Base-by-base conservation (phyloP, 78 protist species). In the Dictyostelium brefeldianum region DNA sequence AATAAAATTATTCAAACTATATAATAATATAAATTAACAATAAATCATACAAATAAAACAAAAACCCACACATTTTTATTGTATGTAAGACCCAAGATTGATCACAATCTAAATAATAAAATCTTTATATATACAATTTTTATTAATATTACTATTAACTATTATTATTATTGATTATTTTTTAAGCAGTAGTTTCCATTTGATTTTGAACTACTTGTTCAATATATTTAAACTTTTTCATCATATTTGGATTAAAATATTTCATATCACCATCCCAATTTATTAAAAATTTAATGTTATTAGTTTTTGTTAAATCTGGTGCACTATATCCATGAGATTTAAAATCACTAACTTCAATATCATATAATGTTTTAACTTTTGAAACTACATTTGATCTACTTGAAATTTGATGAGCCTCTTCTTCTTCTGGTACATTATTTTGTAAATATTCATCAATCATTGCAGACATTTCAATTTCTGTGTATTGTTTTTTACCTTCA, bases 231-330 rank as follows among this genome's bases (percentile, higher is more conserved):
- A 87, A 87, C 62, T 51, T 87, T 36, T 87, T 87, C 77, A 87
- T 48, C 59, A 15, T 41, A 59, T 71, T 57, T 25, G 43, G 50
- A 20, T 41, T 20, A 14, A 65, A 12, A 41, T 59, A 25, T 64
- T 74, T 50, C 64, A 62, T 77, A 43, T 87, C 81, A 54, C 92
- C 92, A 57, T 87, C 92, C 92, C 92, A 87, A 17, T 87, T 59
- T 5, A 8, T 48, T 50, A 87, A 31, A 71, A 62, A 74, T 22
- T 50, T 54, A 25, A 87, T 83, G 50, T 51, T 43, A 5, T 2
- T 27, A 6, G 36, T 11, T 6, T 46, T 77, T 87, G 92, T 77
- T 48, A 87, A 64, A 87, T 87, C 92, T 59, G 92, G 92, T 47
- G 43, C 46, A 12, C 83, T 2, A 77, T 77, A 74, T 64, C 92